A percentile compares a stretch with the other conserved stretches of the same genome.
phyloP scores from a whole-genome alignment of 352 stramenopile species.

The Phytophthora pseudosyringae region DNA sequence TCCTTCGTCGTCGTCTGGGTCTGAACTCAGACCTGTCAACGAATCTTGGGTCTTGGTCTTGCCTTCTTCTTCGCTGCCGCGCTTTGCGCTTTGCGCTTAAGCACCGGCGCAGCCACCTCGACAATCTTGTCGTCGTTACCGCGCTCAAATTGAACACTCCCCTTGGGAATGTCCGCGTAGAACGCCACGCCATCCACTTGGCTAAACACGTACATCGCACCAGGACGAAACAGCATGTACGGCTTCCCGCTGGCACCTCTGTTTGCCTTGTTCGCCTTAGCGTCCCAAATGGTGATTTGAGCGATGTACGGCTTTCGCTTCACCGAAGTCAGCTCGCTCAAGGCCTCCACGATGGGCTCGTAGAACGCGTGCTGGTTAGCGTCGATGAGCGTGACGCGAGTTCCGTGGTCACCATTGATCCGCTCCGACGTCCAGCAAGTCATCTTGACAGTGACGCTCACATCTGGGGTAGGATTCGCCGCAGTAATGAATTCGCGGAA shows the following conservation, averaged over 20 bases:
- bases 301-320: constrained; percentile 11
- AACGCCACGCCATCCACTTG: not conserved
- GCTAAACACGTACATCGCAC: not conserved
- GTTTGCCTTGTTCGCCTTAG: not conserved
- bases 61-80: not conserved
- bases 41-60: no score
- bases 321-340: not conserved
- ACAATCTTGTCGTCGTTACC: not conserved
- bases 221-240: not conserved
- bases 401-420: not conserved
- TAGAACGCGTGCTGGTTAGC: not conserved
- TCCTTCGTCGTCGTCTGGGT: no score
- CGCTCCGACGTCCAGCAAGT: constrained; percentile 1
- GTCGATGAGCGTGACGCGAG: constrained; percentile 1
- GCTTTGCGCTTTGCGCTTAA: not conserved
- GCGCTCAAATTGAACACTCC: not conserved
- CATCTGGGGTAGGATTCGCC: not conserved
- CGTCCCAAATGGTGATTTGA: not conserved
- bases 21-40: no score
- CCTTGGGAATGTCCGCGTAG: not conserved
- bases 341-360: not conserved
- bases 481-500: constrained; percentile 6
- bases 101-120: not conserved
- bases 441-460: constrained; percentile 6
- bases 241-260: not conserved